Percentiles rank a stretch among this genome's conserved stretches.
Evolutionary conservation across 2,329 filamentous ascomycete genomes (phyloP).

Genomic region (Curvularia sp.): DNA sequence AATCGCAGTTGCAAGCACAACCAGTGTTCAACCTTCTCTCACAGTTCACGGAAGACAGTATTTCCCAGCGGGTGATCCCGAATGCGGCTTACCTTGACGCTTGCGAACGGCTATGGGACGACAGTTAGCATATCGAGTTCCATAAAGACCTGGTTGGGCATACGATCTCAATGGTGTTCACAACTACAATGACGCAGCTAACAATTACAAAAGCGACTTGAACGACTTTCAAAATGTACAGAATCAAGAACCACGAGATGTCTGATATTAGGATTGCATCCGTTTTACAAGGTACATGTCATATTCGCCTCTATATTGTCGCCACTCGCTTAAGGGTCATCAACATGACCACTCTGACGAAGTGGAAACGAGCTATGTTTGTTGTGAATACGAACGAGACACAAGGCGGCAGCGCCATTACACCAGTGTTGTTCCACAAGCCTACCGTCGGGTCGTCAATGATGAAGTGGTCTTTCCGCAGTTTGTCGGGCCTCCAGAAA

Average conservation of each 20-base stretch:
- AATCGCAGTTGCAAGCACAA: background rate
- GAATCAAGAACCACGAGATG: no score
- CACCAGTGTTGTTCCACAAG: background rate
- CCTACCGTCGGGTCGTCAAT: constrained; percentile 2
- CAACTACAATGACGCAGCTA: no score
- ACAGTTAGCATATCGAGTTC: no score
- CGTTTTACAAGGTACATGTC: no score
- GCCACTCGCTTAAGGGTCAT: background rate
- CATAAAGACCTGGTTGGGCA: no score
- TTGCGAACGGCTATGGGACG: background rate
- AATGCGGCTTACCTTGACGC: constrained; percentile 1
- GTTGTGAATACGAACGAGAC: background rate
- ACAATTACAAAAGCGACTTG: no score
- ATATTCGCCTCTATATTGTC: background rate
- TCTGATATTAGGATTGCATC: no score
- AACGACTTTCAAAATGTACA: no score
- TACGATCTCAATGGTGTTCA: no score
- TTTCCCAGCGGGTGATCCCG: constrained; percentile 3
- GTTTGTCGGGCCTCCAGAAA: constrained; percentile 1
- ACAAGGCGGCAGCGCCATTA: background rate
- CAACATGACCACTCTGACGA: background rate
- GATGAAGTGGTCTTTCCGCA: background rate
- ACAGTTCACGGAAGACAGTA: background rate
- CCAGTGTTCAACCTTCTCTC: constrained; percentile 5
- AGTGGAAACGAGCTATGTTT: constrained; percentile 4